Conservation (phyloP, 768 basidiomycete genomes). For the Suillus weaverae region DNA sequence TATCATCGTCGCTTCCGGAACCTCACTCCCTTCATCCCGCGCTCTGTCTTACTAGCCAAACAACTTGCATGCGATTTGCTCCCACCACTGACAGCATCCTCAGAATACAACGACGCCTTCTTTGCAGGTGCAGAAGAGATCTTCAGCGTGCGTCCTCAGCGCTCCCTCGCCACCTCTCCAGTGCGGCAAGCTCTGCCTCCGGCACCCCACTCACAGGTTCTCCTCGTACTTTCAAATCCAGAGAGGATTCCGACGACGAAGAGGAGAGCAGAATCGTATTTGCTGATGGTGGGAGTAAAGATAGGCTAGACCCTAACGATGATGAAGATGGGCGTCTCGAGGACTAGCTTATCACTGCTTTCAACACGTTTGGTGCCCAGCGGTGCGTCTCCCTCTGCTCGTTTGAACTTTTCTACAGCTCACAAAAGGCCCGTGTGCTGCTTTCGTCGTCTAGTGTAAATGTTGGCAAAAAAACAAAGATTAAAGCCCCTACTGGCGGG, state of each 20-base stretch:
- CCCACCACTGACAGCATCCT: too few relatives aligned
- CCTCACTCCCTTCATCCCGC: too few relatives aligned
- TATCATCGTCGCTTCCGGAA: too few relatives aligned
- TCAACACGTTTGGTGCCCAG: slow-evolving; percentile 73
- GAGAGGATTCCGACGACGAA: slow-evolving; percentile 23
- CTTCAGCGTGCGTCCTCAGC: slow-evolving; percentile 27
- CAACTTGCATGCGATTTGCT: too few relatives aligned
- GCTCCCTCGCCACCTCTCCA: slow-evolving; percentile 56
- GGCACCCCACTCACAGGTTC: slow-evolving; percentile 61
- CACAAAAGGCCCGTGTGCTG: slow-evolving; percentile 53
- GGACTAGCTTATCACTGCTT: slow-evolving; percentile 71
- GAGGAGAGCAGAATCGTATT: too few relatives aligned
- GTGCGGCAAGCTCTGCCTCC: slow-evolving; percentile 40
- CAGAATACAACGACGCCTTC: too few relatives aligned
- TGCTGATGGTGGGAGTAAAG: slow-evolving; percentile 23
- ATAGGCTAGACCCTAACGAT: slow-evolving; percentile 53
- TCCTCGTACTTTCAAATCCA: slow-evolving; percentile 36
- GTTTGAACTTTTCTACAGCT: slow-evolving; percentile 59
- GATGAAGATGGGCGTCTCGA: slow-evolving; percentile 49
- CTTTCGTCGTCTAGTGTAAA: slow-evolving; percentile 37
- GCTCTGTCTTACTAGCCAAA: too few relatives aligned
- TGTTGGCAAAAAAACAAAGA: slow-evolving; percentile 36
- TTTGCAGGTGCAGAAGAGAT: slow-evolving; percentile 19
- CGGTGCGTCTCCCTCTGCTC: slow-evolving; percentile 62
- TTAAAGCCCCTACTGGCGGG: slow-evolving; percentile 60